These are phyloP conservation scores for Zoysia matrella DNA, from an alignment of 202 grass and related monocot species.

Conservation along the genomic window DNA sequence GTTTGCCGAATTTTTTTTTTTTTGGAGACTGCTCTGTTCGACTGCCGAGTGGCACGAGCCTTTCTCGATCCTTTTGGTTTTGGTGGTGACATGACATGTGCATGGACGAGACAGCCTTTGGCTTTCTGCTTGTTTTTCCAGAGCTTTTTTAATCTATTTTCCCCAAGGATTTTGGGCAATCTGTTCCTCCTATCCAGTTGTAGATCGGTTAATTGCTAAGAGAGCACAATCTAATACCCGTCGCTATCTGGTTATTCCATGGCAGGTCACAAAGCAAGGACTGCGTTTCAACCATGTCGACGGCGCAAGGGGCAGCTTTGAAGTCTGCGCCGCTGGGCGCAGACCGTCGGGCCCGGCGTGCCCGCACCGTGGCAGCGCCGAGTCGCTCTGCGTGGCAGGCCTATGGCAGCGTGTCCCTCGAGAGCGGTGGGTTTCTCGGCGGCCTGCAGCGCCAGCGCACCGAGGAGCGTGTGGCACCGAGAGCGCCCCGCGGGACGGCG, in stretches of 20 bases:
- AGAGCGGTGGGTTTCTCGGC: conserved; percentile 62
- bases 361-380: conserved; percentile 40
- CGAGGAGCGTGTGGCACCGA: conserved; percentile 55
- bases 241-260: conserved; percentile 49
- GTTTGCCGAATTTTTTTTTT: conserved; percentile 20
- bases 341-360: conserved; percentile 45
- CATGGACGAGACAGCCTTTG: conserved; percentile 34
- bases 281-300: conserved; percentile 62
- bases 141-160: conserved; percentile 35
- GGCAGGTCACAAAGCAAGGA: conserved; percentile 35
- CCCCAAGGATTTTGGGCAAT: conserved; percentile 22
- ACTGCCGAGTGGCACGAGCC: conserved; percentile 18
- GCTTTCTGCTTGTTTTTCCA: conserved; percentile 42
- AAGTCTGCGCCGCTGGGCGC: conserved; percentile 55
- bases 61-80: conserved; percentile 43
- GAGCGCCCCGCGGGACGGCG: conserved; percentile 34
- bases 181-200: not conserved
- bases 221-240: conserved; percentile 24
- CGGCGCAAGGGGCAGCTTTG: conserved; percentile 63
- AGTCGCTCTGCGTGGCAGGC: conserved; percentile 48
- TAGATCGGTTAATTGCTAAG: conserved; percentile 31
- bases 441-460: conserved; percentile 33
- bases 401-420: conserved; percentile 53
- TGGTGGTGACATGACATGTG: conserved; percentile 42
- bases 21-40: conserved; percentile 24